These are phyloP conservation scores for Sesbania bispinosa DNA, from an alignment of 306 rosid genomes.

Conservation along the genomic window DNA sequence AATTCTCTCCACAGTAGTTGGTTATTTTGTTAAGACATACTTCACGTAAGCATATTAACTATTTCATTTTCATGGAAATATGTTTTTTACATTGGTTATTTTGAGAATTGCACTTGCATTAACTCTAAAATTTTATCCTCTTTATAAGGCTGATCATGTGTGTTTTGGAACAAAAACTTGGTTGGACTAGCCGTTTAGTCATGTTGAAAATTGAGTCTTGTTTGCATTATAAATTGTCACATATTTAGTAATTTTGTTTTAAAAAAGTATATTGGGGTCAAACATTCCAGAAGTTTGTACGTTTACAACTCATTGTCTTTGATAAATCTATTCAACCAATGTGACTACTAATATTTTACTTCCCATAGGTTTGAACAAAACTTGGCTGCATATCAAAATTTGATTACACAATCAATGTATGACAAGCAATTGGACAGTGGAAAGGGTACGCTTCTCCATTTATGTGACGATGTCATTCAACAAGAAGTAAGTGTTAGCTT, in stretches of 20 bases:
- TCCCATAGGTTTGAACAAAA: slow-evolving; percentile 73
- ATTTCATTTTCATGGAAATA: background rate
- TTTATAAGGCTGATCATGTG: background rate
- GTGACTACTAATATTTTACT: slow-evolving; percentile 9
- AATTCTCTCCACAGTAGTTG: slow-evolving; percentile 63
- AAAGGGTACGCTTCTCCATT: slow-evolving; percentile 84
- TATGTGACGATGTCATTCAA: slow-evolving; percentile 96
- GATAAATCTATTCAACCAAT: background rate
- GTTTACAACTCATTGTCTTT: background rate
- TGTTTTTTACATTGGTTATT: background rate
- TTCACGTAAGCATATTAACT: slow-evolving; percentile 60
- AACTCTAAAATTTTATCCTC: background rate
- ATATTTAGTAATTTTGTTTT: background rate
- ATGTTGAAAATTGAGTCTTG: background rate
- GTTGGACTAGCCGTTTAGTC: background rate
- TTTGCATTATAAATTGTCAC: background rate
- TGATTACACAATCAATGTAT: slow-evolving; percentile 89
- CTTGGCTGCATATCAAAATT: slow-evolving; percentile 72
- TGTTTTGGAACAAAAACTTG: background rate
- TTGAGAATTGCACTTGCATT: background rate
- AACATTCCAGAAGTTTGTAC: too few relatives aligned
- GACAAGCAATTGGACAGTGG: slow-evolving; percentile 95
- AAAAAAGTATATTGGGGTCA: background rate
- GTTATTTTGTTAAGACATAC: slow-evolving; percentile 86
- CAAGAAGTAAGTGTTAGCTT: slow-evolving; percentile 69